These are phyloP conservation scores for Paraphoma chrysanthemicola DNA, from an alignment of 2,329 filamentous ascomycete species.

Conservation along the genomic window DNA sequence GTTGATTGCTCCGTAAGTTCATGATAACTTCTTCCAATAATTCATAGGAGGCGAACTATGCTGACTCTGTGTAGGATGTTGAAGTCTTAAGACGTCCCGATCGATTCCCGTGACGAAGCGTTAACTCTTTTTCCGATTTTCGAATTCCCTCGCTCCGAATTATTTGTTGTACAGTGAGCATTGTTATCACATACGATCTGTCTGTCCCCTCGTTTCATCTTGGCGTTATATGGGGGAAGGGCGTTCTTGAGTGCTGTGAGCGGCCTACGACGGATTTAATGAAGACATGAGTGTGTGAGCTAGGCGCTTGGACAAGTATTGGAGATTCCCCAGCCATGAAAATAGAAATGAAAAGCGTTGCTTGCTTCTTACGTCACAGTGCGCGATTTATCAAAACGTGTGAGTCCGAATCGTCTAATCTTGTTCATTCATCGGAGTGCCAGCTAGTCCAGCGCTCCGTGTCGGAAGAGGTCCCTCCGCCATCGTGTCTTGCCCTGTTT, in stretches of 20 bases:
- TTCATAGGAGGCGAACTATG: too few relatives aligned
- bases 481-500: slow-evolving; percentile 29
- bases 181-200: background rate
- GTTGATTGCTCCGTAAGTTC: slow-evolving; percentile 45
- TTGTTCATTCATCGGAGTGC: slow-evolving; percentile 38
- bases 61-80: slow-evolving; percentile 31
- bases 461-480: slow-evolving; percentile 26
- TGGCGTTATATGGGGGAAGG: background rate
- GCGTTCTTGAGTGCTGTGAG: too few relatives aligned
- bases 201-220: background rate
- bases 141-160: background rate
- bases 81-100: slow-evolving; percentile 31
- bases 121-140: background rate
- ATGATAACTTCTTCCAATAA: background rate
- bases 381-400: background rate
- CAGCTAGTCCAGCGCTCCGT: slow-evolving; percentile 42
- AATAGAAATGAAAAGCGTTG: background rate
- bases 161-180: slow-evolving; percentile 5
- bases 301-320: background rate
- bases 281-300: slow-evolving; percentile 1
- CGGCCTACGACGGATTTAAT: background rate
- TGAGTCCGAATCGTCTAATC: slow-evolving; percentile 29
- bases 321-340: background rate
- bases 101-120: too few relatives aligned
- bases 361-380: background rate